These are phyloP conservation scores for Apiotrichum veenhuisii DNA, from an alignment of 1,284 basidiomycete genomes.

Conservation along the genomic window DNA sequence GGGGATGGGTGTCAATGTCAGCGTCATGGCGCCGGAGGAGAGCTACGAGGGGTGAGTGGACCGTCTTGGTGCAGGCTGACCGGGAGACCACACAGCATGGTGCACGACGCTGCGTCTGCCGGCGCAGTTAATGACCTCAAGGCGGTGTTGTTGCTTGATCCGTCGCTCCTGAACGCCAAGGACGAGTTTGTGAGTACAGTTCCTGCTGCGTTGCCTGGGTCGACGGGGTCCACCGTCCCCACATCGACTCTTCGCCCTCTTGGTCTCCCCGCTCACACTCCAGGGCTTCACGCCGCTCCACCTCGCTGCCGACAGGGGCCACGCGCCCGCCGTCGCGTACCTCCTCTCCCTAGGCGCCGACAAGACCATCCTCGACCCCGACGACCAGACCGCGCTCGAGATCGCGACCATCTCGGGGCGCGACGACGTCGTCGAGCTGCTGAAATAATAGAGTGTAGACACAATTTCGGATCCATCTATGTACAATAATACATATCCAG, in stretches of 20 bases:
- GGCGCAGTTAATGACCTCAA: conserved; percentile 56
- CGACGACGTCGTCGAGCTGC: conserved; percentile 26
- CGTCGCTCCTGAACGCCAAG: conserved; percentile 51
- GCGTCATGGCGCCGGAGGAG: conserved; percentile 54
- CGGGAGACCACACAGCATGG: conserved; percentile 4
- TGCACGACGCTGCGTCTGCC: conserved; percentile 65
- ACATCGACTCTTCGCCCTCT: no score
- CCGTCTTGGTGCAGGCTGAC: background rate
- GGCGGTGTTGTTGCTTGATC: conserved; percentile 52
- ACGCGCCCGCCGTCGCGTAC: conserved; percentile 57
- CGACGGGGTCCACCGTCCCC: no score
- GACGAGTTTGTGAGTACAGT: conserved; percentile 62
- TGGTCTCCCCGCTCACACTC: background rate
- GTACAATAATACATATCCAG: background rate
- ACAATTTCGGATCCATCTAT: background rate
- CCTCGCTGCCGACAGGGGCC: conserved; percentile 76
- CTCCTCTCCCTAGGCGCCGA: conserved; percentile 68
- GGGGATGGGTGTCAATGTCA: conserved; percentile 58
- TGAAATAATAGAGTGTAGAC: conserved; percentile 10
- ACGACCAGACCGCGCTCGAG: conserved; percentile 37
- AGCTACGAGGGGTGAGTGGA: conserved; percentile 20
- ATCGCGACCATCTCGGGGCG: conserved; percentile 31
- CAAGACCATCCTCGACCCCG: conserved; percentile 55
- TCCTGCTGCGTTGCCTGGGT: no score
- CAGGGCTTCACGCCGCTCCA: conserved; percentile 83